These are phyloP conservation scores for Kwoniella dejecticola DNA, from an alignment of 768 basidiomycete species.

Conservation along the genomic window DNA sequence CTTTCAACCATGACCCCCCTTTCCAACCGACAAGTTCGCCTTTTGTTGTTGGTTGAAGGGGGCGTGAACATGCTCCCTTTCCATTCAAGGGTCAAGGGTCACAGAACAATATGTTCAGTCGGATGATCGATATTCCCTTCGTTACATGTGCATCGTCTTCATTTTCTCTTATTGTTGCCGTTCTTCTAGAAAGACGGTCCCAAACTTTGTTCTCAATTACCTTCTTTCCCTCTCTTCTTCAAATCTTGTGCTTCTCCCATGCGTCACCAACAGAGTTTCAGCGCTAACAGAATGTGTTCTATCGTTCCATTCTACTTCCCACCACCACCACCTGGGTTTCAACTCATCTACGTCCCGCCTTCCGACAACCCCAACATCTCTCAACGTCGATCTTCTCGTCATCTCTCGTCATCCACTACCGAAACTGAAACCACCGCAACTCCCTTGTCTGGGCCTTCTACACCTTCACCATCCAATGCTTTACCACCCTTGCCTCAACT, in stretches of 20 bases:
- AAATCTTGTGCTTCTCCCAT: neutral
- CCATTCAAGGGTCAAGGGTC: too few species aligned
- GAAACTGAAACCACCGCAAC: neutral
- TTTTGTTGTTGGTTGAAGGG: constrained; percentile 4
- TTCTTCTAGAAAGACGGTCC: too few species aligned
- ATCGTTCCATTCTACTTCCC: constrained; percentile 32
- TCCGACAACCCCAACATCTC: neutral
- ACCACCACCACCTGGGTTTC: constrained; percentile 35
- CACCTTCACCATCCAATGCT: constrained; percentile 1
- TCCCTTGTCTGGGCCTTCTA: constrained; percentile 3
- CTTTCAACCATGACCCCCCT: constrained; percentile 1
- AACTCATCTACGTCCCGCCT: constrained; percentile 35
- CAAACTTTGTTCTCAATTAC: neutral
- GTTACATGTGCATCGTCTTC: neutral
- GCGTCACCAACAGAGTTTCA: neutral
- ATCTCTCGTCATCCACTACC: constrained; percentile 2
- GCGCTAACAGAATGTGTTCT: constrained; percentile 28
- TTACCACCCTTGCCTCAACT: constrained; percentile 1
- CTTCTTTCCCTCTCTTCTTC: neutral
- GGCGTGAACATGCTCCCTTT: neutral
- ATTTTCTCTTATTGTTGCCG: neutral
- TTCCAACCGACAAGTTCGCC: constrained; percentile 6
- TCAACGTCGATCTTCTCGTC: neutral
- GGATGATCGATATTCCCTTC: neutral
- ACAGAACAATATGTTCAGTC: constrained; percentile 4